Evolutionary conservation across 805 yeast species (phyloP), one percentile per base, ranked within the genome.

Genomic region (Candida ficus): DNA sequence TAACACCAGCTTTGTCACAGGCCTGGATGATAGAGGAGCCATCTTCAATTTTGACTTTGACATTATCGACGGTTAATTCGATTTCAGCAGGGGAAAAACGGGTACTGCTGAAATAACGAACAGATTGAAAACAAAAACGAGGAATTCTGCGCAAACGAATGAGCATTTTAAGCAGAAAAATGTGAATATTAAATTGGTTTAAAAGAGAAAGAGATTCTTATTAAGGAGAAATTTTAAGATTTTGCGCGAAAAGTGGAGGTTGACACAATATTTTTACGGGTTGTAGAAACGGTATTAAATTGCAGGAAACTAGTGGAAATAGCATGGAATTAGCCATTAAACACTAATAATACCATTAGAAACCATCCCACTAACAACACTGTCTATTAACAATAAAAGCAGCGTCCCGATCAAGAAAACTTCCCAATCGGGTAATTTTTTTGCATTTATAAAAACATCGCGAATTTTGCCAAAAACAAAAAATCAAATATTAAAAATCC

Each of bases 1-100:
- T 73, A 32, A 85, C 90, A 42, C 95, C 95, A 30, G 95, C 95
- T 65, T 82, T 80, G 58, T 87, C 95, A 49, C 91, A 88, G 38
- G 95, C 95, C 66, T 87, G 95, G 58, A 87, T 86, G 47, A 87
- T 80, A 16, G 95, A 82, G 33, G 95, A 76, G 3, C 95, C 95
- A 36, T 89, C 89, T 61, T 86, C 95, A 48, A 87, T 81, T 39
- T 74, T 70, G 32, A 87, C 93, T 41, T 76, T 73, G 48, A 75
- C 75, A 37, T 93, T 93, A 61, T 87, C 95, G 37, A 59, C 56
- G 7, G 76, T 72, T 42, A 73, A 62, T 42, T 66, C 67, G 38
- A 81, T 85, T 41, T 80, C 86, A 70, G 48, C 33, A 60, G 44
- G 31, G 70, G 49, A 54, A 75, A 67, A 41, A 40, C 52, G 53